These are phyloP conservation scores for Trametes gibbosa DNA, from an alignment of 768 basidiomycete genomes.

Conservation along the genomic window DNA sequence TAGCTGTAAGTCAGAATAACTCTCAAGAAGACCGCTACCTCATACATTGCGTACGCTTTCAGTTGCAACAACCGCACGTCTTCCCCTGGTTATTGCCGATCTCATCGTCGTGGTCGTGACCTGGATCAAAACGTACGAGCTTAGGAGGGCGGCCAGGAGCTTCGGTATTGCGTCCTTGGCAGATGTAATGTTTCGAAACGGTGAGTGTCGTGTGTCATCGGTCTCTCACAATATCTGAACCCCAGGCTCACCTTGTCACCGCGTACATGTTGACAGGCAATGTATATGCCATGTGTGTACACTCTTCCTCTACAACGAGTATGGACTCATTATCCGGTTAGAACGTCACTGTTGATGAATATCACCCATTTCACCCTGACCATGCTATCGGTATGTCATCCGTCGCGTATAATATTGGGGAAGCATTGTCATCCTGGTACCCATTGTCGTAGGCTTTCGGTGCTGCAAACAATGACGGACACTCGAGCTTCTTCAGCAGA, in stretches of 20 bases:
- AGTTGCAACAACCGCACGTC: background rate
- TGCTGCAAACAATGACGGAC: no score
- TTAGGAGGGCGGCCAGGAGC: background rate
- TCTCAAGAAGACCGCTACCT: background rate
- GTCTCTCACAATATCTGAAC: background rate
- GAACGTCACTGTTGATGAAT: background rate
- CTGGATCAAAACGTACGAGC: background rate
- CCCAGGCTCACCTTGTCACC: background rate
- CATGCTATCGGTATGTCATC: background rate
- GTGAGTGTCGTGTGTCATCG: background rate
- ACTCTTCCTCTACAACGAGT: background rate
- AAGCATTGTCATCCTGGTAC: background rate
- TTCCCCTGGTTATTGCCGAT: background rate
- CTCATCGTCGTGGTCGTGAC: conserved; percentile 16
- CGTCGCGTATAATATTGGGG: background rate
- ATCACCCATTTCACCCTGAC: background rate
- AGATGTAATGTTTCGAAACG: background rate
- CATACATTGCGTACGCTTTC: background rate
- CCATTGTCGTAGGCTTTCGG: background rate
- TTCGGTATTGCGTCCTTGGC: background rate
- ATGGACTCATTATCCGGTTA: background rate
- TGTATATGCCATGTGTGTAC: background rate
- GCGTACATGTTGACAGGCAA: background rate
- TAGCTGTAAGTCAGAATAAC: background rate
- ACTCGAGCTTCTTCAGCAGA: background rate